These are phyloP conservation scores for Hypholoma fasciculare DNA, from an alignment of 768 basidiomycete genomes.

Conservation along the genomic window DNA sequence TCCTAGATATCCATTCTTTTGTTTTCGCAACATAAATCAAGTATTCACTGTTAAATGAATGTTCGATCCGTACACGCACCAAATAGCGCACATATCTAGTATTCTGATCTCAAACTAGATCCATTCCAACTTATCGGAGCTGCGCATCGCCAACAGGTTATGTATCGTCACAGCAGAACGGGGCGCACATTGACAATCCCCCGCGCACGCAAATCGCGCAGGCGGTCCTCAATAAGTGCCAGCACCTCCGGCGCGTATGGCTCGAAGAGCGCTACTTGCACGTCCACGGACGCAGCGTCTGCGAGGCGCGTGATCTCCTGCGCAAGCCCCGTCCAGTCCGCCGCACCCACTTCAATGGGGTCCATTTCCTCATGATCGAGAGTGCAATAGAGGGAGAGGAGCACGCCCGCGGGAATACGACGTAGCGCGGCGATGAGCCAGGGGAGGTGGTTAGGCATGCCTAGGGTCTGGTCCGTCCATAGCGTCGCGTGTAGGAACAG, in stretches of 20 bases:
- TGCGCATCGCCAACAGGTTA: too few species aligned
- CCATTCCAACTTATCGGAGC: too few species aligned
- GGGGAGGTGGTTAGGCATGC: background rate
- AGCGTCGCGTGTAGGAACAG: background rate
- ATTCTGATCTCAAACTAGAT: too few species aligned
- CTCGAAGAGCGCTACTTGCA: background rate
- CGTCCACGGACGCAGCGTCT: background rate
- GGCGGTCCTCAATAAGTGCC: background rate
- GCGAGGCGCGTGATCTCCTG: background rate
- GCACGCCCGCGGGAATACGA: background rate
- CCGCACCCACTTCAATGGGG: background rate
- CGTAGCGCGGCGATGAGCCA: constrained; percentile 1
- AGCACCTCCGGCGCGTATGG: background rate
- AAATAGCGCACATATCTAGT: too few species aligned
- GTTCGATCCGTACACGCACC: too few species aligned
- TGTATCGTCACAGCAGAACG: too few species aligned
- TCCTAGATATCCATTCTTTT: too few species aligned
- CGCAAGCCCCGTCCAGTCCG: constrained; percentile 1
- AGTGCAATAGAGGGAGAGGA: background rate
- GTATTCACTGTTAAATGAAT: too few species aligned
- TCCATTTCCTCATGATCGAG: background rate
- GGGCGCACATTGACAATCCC: background rate
- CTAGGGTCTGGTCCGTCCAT: background rate
- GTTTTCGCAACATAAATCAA: too few species aligned
- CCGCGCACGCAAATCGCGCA: background rate